Evolutionary conservation across 352 stramenopile genomes (phyloP).

Genomic region (Pseudoperonospora humuli): DNA sequence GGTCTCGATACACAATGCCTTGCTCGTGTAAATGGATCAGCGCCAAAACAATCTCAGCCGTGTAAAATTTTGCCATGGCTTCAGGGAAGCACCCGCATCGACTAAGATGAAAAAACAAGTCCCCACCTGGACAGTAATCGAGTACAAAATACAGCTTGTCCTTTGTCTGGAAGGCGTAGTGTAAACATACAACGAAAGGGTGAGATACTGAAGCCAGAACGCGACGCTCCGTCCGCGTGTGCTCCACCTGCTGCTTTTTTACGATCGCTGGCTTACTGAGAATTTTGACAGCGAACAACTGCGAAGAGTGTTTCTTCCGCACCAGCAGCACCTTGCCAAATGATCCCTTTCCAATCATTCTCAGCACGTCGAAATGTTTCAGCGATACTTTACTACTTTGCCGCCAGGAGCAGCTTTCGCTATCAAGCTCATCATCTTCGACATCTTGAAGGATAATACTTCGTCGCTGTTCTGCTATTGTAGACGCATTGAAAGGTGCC

Average conservation of each 20-base stretch:
- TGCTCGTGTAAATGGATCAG: slow-evolving; percentile 83
- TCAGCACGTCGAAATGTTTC: slow-evolving; percentile 83
- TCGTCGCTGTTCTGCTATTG: slow-evolving; percentile 30
- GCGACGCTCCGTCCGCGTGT: slow-evolving; percentile 74
- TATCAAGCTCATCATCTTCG: slow-evolving; percentile 39
- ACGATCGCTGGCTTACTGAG: slow-evolving; percentile 72
- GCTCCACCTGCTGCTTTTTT: slow-evolving; percentile 78
- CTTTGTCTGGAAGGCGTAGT: slow-evolving; percentile 85
- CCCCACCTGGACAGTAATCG: slow-evolving; percentile 78
- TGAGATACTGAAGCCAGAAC: slow-evolving; percentile 76
- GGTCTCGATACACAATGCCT: slow-evolving; percentile 74
- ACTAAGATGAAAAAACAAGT: slow-evolving; percentile 78
- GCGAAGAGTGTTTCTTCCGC: slow-evolving; percentile 63
- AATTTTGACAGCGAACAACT: slow-evolving; percentile 83
- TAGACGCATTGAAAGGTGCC: slow-evolving; percentile 22
- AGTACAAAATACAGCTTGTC: slow-evolving; percentile 83
- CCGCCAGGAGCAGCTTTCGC: slow-evolving; percentile 14
- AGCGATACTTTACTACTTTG: slow-evolving; percentile 57
- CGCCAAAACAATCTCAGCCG: slow-evolving; percentile 76
- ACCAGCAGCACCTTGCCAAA: slow-evolving; percentile 91
- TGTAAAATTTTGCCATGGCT: slow-evolving; percentile 77
- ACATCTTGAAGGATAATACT: slow-evolving; percentile 66
- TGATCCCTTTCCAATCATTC: slow-evolving; percentile 89
- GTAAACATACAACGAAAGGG: slow-evolving; percentile 84
- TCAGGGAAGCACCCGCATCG: slow-evolving; percentile 75